A percentile compares a stretch with the other conserved stretches of the same genome.
Evolutionary conservation across 306 rosid species (phyloP).

Genomic region (Bauhinia variegata): DNA sequence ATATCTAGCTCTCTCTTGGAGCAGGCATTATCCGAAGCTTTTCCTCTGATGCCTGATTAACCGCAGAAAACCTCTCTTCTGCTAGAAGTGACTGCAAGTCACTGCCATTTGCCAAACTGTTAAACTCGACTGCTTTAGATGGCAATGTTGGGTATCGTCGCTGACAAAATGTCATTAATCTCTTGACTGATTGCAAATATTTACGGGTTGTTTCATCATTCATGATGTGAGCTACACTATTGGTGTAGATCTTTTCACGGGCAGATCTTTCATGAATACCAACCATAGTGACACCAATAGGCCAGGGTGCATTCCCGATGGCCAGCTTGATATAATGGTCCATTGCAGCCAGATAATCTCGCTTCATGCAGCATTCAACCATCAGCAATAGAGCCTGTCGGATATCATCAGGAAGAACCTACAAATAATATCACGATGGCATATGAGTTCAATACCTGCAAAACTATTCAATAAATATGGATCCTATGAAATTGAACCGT

Average conservation of each 20-base stretch:
- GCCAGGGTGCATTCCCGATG: conserved; percentile 99
- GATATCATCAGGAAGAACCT: conserved; percentile 94
- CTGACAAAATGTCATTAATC: conserved; percentile 95
- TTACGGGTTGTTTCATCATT: conserved; percentile 97
- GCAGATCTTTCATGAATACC: conserved; percentile 99
- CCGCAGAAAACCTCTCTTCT: conserved; percentile 66
- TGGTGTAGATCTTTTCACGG: conserved; percentile 97
- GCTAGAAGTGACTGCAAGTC: conserved; percentile 92
- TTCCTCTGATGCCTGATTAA: conserved; percentile 60
- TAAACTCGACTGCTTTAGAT: conserved; percentile 98
- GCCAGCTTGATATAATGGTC: conserved; percentile 95
- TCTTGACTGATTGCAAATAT: conserved; percentile 87
- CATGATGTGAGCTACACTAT: conserved; percentile 98
- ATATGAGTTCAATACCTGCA: conserved; percentile 17
- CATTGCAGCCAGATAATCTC: conserved; percentile 98
- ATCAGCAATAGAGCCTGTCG: conserved; percentile 77
- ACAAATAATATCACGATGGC: conserved; percentile 18
- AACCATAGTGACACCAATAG: conserved; percentile 99
- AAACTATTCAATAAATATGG: not conserved
- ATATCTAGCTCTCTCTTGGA: conserved; percentile 53
- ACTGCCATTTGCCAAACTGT: conserved; percentile 99
- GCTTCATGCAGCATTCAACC: conserved; percentile 89
- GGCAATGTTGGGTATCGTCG: conserved; percentile 95
- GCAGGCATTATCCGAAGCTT: conserved; percentile 82
- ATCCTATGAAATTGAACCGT: conserved; percentile 13